phyloP scores from a whole-genome alignment of 2,329 filamentous ascomycete species.

The Claviceps maximensis region DNA sequence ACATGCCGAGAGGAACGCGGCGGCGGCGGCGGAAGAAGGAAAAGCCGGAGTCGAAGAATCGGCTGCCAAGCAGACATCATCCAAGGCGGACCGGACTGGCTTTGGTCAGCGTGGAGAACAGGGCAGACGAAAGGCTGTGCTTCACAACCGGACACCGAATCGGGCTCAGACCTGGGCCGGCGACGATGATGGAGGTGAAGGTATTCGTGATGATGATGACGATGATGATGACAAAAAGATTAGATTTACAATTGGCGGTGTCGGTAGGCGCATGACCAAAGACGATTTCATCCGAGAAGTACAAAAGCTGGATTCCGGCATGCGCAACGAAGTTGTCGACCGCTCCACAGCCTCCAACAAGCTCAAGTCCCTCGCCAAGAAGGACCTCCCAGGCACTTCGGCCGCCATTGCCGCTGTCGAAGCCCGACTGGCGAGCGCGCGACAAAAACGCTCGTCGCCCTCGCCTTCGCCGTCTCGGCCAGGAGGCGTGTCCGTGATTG shows the following conservation, averaged over 20 bases:
- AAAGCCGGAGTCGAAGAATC: conserved; percentile 19
- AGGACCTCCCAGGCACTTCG: conserved; percentile 15
- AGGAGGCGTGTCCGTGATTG: conserved; percentile 8
- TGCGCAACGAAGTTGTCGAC: conserved; percentile 41
- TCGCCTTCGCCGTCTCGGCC: background rate
- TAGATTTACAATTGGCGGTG: conserved; percentile 61
- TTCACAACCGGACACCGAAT: conserved; percentile 14
- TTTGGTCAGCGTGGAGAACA: conserved; percentile 26
- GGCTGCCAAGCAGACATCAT: conserved; percentile 23
- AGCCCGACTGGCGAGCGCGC: background rate
- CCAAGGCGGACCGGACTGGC: conserved; percentile 37
- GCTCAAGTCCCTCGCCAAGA: conserved; percentile 36
- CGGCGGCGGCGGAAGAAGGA: conserved; percentile 17
- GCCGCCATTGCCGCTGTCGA: background rate
- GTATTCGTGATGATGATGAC: background rate
- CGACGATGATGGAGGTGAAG: background rate
- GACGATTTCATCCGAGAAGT: conserved; percentile 67
- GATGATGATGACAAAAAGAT: conserved; percentile 54
- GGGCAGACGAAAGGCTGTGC: conserved; percentile 25
- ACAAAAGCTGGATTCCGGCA: conserved; percentile 55
- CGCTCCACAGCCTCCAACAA: conserved; percentile 33
- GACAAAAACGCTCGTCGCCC: background rate
- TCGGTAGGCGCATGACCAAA: conserved; percentile 66
- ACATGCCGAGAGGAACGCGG: conserved; percentile 23
- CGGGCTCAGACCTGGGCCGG: background rate